Percentiles rank a stretch among this genome's conserved stretches.
Conservation (phyloP, 352 stramenopile genomes). For the Aphanomyces invadans region DNA sequence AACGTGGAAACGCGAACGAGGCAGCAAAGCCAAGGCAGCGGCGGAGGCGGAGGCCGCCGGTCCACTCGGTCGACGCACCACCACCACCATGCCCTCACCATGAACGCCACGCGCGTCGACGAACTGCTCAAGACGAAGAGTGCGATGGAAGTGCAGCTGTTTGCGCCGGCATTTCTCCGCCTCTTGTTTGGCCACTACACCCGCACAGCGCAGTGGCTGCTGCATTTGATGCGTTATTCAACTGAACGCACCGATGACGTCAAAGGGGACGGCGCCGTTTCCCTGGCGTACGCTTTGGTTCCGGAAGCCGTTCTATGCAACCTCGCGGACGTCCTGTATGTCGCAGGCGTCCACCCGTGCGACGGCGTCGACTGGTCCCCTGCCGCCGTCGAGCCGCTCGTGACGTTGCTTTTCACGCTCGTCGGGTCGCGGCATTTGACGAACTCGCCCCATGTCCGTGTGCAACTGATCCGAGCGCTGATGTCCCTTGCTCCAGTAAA, state of each 20-base stretch:
- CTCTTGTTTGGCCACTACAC: constrained; percentile 4
- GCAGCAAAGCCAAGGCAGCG: constrained; percentile 13
- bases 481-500: constrained; percentile 58
- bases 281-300: background rate
- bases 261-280: background rate
- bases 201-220: background rate
- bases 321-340: constrained; percentile 9
- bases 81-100: background rate
- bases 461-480: constrained; percentile 52
- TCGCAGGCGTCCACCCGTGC: constrained; percentile 14
- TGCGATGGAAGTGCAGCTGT: constrained; percentile 19
- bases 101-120: constrained; percentile 19
- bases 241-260: background rate
- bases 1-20: constrained; percentile 14
- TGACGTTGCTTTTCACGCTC: constrained; percentile 54
- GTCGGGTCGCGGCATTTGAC: constrained; percentile 43
- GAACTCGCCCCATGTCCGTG: constrained; percentile 61
- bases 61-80: constrained; percentile 10
- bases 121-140: constrained; percentile 20
- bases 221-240: constrained; percentile 7
- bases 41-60: background rate
- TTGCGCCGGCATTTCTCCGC: constrained; percentile 6
- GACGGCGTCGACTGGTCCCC: constrained; percentile 13
- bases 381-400: constrained; percentile 42
- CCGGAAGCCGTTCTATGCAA: constrained; percentile 14